Evolutionary conservation across 768 basidiomycete species (phyloP), one percentile per base, ranked within the genome.

Genomic region (Hygrophorus pudorinus): DNA sequence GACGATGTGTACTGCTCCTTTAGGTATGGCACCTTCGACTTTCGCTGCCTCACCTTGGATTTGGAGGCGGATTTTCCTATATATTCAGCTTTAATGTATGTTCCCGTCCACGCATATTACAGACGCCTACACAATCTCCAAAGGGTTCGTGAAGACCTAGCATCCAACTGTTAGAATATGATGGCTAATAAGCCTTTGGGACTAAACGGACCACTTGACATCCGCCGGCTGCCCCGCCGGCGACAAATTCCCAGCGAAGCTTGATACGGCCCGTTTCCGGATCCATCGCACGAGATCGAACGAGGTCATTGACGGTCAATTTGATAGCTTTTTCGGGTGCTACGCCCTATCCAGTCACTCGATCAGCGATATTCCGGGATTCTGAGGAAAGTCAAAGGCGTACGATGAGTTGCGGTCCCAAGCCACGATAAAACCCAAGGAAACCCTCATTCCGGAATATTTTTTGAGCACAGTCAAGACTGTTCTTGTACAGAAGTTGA

Each of bases 271-370:
- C 96, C 8, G 96, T 99, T 62, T 94, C 91, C 17, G 92, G 89
- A 63, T 99, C 92, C 65, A 79, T 94, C 8, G 82, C 80, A 41
- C 78, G 75, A 18, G 76, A 71, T 28, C 96, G 81, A 17, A 99
- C 72, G 44, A 94, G 65, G 58, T 96, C 94, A 65, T 97, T 98
- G 38, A 99, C 85, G 2, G 96, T 96, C 48, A 99, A 65, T 61
- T 99, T 99, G 64, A 99, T 96, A 9, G 96, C 96, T 68, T 96
- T 96, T 63, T 96, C 91, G 9, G 91, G 91, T 28, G 91, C 91
- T 39, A 96, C 89, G 48, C 91, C 91, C 90, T 93, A 50, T 38
- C 42, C 38, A 28, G 11, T 30, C 9, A 34, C 2, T 37, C 5
- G 29, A 6, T 38, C 24, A 38, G 35, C 12, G 3, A 40, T 6